These are phyloP conservation scores for Onygenales sp. DNA, from an alignment of 2,329 filamentous ascomycete species.

Conservation along the genomic window DNA sequence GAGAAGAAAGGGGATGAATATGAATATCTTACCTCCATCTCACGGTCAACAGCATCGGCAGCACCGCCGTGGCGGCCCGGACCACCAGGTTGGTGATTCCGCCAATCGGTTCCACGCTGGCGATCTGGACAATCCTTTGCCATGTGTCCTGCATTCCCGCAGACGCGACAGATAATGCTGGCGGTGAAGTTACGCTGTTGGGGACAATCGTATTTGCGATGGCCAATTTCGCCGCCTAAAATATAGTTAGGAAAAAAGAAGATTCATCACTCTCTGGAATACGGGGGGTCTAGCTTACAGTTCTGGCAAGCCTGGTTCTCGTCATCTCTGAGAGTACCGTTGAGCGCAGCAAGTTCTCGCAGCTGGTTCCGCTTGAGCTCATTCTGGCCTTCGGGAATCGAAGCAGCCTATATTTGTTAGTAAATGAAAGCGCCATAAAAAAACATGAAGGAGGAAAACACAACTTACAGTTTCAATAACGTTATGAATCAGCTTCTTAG, in stretches of 20 bases:
- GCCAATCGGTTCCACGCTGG: slow-evolving; percentile 83
- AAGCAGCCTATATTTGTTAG: slow-evolving; percentile 64
- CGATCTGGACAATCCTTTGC: slow-evolving; percentile 94
- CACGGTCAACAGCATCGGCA: slow-evolving; percentile 80
- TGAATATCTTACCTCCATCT: slow-evolving; percentile 71
- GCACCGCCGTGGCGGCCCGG: slow-evolving; percentile 53
- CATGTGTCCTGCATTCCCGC: slow-evolving; percentile 97
- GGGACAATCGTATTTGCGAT: slow-evolving; percentile 97
- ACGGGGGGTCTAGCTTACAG: slow-evolving; percentile 43
- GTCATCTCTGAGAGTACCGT: slow-evolving; percentile 97
- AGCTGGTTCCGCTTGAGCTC: slow-evolving; percentile 98
- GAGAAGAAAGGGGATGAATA: not conserved
- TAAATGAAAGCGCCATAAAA: not conserved
- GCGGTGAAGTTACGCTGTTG: slow-evolving; percentile 98
- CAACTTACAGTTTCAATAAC: slow-evolving; percentile 92
- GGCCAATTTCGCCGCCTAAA: slow-evolving; percentile 81
- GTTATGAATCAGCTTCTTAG: slow-evolving; percentile 96
- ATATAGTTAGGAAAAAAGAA: slow-evolving; percentile 14
- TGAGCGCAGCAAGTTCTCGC: slow-evolving; percentile 91
- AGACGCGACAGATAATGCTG: slow-evolving; percentile 97
- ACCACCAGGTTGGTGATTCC: slow-evolving; percentile 57
- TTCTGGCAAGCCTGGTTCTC: slow-evolving; percentile 99
- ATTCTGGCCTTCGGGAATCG: slow-evolving; percentile 96
- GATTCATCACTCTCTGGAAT: slow-evolving; percentile 3
- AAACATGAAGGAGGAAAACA: not conserved